Base-by-base conservation (phyloP, 129 eudicot species). In the Chrysanthemum lavandulifolium region DNA sequence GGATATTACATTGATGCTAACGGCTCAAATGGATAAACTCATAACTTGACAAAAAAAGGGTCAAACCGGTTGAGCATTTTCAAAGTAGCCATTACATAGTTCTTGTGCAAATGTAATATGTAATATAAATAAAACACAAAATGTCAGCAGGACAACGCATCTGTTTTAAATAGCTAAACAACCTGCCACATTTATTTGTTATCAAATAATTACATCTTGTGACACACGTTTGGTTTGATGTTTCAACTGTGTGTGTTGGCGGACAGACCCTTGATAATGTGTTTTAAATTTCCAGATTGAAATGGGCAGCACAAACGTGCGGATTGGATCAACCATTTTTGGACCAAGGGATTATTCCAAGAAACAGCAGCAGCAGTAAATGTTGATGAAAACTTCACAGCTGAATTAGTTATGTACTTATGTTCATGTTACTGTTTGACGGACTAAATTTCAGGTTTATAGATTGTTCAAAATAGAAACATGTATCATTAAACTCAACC, bases 311-410 rank as follows among this genome's bases (percentile, higher is more conserved):
- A 89, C 98, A 23, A 92, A 78, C 36, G 96, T 92, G 65, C 83
- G 98, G 75, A 81, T 92, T 53, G 98, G 98, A 77, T 89, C 98
- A 48, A 92, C 98, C 68, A 89, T 93, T 84, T 93, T 93, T 76
- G 98, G 98, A 61, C 92, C 98, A 11, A 82, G 98, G 81, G 88
- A 87, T 51, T 93, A 93, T 62, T 61, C 96, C 7, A 87, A 85
- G 83, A 90, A 78, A 75, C 78, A 76, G 53, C 31, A 52, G 25
- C 74, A 69, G 29, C 40, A 65, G 29, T 72, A 59, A 71, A 54
- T 9, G 5, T 43, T 36, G 6, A 40, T 12, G 8, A 54, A 49
- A 67, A 67, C 11, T 18, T 12, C 16, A 14, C 57, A 33, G 65
- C 61, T 55, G 40, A 55, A 54, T 54, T 31, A 6, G 33, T 70